Evolutionary conservation across 169 alveolate species (phyloP), one percentile per base, ranked within the genome.

Genomic region (Babesia caballi): DNA sequence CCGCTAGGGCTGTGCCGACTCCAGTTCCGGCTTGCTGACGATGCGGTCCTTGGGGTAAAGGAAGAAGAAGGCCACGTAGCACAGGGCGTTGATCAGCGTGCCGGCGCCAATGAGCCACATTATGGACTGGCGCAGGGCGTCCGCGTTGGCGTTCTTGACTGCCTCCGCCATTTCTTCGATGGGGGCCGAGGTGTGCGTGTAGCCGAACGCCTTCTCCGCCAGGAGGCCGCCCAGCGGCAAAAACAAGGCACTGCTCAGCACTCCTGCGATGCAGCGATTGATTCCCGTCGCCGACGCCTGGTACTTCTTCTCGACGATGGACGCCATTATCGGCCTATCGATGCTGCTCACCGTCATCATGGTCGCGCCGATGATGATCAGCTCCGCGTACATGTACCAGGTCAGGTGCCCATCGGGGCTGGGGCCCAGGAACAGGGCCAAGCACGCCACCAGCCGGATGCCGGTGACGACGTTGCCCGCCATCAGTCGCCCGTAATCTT

Each of bases 291-390:
- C 93, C 17, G 96, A 90, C n/a, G 94, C 96, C 52, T 93, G 91
- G 77, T 91, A 91, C 67, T 92, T 90, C 32, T 96, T 94, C 59
- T 90, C 80, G n/a, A 93, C 95, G 41, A 94, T 93, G 35, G 93
- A 96, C 3, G 96, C 87, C 40, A 94, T 83, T 7, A 94, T 88
- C 7, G 97, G 95, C 56, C 97, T 66, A 58, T 91, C 94, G 38
- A 94, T 94, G 6, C 95, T 94, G 52, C 91, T 94, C 17, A 95
- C 96, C 17, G 97, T 93, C 75, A 94, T 89, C n/a, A 95, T 91
- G 19, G 94, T 78, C 49, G 94, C 68, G 28, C 97, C 97, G 42
- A 92, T 70, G 23, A 89, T 53, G 61, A 91, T 85, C 40, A 95
- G 67, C 57, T 80, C 47, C 32, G 85, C 51, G 52, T 66, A 40